Conservation (phyloP, 2,329 filamentous ascomycete genomes). For the Colletotrichum viniferum region DNA sequence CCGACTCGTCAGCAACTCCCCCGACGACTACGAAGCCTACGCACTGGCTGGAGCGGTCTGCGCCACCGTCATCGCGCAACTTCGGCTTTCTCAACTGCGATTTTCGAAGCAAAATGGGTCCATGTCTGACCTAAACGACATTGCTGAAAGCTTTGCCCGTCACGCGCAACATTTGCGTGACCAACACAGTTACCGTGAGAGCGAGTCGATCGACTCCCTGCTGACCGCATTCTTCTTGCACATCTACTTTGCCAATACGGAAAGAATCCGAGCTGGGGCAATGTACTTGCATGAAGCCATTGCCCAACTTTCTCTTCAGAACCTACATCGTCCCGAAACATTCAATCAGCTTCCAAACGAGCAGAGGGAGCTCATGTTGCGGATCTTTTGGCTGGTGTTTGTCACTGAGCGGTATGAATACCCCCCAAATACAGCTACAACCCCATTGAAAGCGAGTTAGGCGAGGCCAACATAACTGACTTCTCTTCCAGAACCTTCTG, state of each 20-base stretch:
- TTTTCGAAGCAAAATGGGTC: neutral
- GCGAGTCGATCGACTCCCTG: conserved; percentile 21
- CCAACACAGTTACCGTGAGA: conserved; percentile 28
- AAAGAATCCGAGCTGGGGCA: conserved; percentile 23
- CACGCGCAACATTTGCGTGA: conserved; percentile 16
- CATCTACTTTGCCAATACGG: conserved; percentile 31
- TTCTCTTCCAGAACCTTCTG: neutral
- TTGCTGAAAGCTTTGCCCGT: neutral
- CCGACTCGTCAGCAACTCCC: neutral
- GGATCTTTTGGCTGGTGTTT: neutral
- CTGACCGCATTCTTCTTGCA: conserved; percentile 31
- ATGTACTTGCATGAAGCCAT: neutral
- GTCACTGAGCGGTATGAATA: neutral
- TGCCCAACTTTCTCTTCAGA: neutral
- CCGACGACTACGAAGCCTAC: conserved; percentile 25
- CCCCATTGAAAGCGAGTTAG: neutral
- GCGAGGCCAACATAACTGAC: neutral
- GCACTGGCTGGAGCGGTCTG: conserved; percentile 29
- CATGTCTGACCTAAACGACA: neutral
- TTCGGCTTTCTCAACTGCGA: conserved; percentile 23
- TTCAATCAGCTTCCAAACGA: neutral
- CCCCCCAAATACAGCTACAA: accelerated
- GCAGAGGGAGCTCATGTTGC: neutral
- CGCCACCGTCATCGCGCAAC: conserved; percentile 29
- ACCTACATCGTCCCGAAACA: neutral